Conservation (phyloP, 306 rosid species). For the Cucumis cinereus region DNA sequence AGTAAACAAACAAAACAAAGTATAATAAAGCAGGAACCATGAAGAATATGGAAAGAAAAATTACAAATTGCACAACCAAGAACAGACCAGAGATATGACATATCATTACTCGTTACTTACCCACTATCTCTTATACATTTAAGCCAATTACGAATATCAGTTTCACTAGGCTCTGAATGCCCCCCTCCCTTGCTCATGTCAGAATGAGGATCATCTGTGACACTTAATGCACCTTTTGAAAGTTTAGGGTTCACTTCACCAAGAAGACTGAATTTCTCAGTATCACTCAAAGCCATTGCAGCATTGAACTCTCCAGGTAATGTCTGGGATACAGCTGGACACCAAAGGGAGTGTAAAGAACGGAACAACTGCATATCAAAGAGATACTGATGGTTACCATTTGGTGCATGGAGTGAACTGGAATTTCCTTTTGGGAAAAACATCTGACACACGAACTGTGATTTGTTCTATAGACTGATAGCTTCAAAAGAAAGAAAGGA, state of each 20-base stretch:
- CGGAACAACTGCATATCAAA: conserved; percentile 70
- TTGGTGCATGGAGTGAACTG: not conserved
- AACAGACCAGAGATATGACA: conserved; percentile 1
- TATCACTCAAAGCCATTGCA: conserved; percentile 78
- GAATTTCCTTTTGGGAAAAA: not conserved
- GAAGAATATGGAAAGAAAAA: not conserved
- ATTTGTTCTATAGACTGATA: not conserved
- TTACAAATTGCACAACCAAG: not conserved
- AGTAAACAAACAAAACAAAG: not conserved
- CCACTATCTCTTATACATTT: conserved; percentile 94
- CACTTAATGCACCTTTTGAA: conserved; percentile 34
- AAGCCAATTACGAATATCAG: conserved; percentile 82
- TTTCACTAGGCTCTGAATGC: conserved; percentile 44
- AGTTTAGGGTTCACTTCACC: conserved; percentile 83
- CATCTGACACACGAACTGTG: not conserved
- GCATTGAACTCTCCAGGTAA: conserved; percentile 74
- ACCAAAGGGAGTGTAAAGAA: conserved; percentile 78
- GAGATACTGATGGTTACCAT: not conserved
- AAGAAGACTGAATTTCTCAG: conserved; percentile 69
- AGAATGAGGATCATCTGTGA: conserved; percentile 35
- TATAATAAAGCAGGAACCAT: not conserved
- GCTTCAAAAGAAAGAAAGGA: not conserved
- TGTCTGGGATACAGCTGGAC: conserved; percentile 50
- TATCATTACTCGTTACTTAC: conserved; percentile 26
- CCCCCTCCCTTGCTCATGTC: conserved; percentile 49